Conservation (phyloP, 345 rosid species). For the Pugionium cornutum region DNA sequence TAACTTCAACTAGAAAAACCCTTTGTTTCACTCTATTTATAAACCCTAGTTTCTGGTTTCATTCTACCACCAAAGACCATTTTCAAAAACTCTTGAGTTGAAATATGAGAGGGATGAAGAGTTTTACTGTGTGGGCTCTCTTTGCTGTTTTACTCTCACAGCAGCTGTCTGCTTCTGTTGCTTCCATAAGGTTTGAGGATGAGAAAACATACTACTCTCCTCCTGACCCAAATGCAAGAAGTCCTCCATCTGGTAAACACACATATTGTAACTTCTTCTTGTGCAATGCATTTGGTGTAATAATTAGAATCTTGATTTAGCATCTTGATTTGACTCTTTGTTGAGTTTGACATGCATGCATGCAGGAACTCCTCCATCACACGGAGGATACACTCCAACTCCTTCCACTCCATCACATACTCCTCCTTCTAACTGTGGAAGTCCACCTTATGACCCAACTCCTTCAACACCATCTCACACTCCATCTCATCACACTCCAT, state of each 20-base stretch:
- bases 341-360: slow-evolving; percentile 30
- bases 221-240: slow-evolving; percentile 59
- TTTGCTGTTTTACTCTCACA: slow-evolving; percentile 51
- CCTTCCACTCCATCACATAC: slow-evolving; percentile 36
- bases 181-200: slow-evolving; percentile 50
- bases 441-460: slow-evolving; percentile 45
- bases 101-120: slow-evolving; percentile 38
- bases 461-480: slow-evolving; percentile 41
- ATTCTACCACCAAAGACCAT: slow-evolving; percentile 27
- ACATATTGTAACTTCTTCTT: neutral
- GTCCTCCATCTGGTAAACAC: slow-evolving; percentile 49
- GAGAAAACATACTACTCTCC: slow-evolving; percentile 69
- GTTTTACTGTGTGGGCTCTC: slow-evolving; percentile 42
- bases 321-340: too few relatives aligned
- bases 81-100: slow-evolving; percentile 9
- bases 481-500: slow-evolving; percentile 16
- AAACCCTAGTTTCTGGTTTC: slow-evolving; percentile 27
- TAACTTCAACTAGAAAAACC: slow-evolving; percentile 46
- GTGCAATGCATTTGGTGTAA: too few relatives aligned
- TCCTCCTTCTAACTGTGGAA: slow-evolving; percentile 41
- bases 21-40: slow-evolving; percentile 33
- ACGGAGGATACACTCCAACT: slow-evolving; percentile 38
- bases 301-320: too few relatives aligned
- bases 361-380: slow-evolving; percentile 46
- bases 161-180: slow-evolving; percentile 47